A percentile compares a stretch with the other conserved stretches of the same genome.
These are phyloP conservation scores for Aspergillus eucalypticola DNA, from an alignment of 2,329 filamentous ascomycete genomes.

Conservation along the genomic window DNA sequence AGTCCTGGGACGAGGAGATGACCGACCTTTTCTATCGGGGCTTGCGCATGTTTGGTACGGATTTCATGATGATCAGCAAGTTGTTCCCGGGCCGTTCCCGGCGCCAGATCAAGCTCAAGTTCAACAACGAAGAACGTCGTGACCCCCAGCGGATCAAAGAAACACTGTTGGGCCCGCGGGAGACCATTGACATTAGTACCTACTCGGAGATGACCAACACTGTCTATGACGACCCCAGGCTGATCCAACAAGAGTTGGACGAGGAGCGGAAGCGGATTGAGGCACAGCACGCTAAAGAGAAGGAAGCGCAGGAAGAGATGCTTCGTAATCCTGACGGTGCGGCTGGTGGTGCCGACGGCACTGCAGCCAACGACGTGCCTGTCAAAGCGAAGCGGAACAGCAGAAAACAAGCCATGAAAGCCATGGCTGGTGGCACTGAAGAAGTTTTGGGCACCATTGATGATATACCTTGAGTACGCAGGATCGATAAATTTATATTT, in stretches of 20 bases:
- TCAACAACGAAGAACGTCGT: conserved; percentile 60
- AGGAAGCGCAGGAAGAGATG: conserved; percentile 45
- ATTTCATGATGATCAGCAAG: conserved; percentile 65
- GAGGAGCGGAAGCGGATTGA: conserved; percentile 49
- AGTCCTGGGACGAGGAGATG: conserved; percentile 58
- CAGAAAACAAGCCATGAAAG: conserved; percentile 31
- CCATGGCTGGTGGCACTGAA: conserved; percentile 38
- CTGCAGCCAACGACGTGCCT: conserved; percentile 30
- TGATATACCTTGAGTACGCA: conserved; percentile 29
- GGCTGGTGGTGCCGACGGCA: conserved; percentile 24
- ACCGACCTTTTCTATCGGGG: conserved; percentile 65
- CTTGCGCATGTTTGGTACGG: conserved; percentile 63
- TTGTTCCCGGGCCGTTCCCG: conserved; percentile 61
- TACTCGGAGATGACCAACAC: conserved; percentile 51
- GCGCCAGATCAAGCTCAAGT: conserved; percentile 66
- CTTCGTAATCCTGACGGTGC: conserved; percentile 44
- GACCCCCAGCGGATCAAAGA: conserved; percentile 56
- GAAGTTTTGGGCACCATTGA: conserved; percentile 45
- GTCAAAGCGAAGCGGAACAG: conserved; percentile 32
- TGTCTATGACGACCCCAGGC: conserved; percentile 43
- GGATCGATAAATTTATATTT: conserved; percentile 1
- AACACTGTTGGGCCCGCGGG: conserved; percentile 50
- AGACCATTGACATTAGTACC: conserved; percentile 45
- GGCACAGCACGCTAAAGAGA: conserved; percentile 48
- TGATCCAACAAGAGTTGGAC: conserved; percentile 44